Evolutionary conservation across 805 yeast genomes (phyloP).

Genomic region (Sugiyamaella lignohabitans): DNA sequence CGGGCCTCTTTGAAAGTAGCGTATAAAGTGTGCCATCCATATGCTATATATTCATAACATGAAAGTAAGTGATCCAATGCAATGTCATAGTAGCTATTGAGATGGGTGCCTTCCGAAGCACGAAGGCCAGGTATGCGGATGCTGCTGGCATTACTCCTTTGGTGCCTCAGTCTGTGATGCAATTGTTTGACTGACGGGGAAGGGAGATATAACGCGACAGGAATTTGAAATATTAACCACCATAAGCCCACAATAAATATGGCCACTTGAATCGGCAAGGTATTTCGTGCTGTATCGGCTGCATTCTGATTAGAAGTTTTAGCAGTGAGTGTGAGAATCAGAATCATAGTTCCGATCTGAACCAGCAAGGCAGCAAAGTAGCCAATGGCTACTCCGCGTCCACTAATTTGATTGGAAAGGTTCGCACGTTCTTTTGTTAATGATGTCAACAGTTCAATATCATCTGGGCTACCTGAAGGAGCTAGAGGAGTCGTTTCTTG

Average conservation of each 20-base stretch:
- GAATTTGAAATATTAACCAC: constrained; percentile 71
- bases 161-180: constrained; percentile 28
- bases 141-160: constrained; percentile 2
- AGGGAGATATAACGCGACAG: constrained; percentile 45
- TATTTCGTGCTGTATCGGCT: constrained; percentile 12
- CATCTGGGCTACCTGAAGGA: not conserved
- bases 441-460: not conserved
- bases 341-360: constrained; percentile 53
- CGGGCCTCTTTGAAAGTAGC: constrained; percentile 55
- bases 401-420: constrained; percentile 41
- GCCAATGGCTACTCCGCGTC: constrained; percentile 66
- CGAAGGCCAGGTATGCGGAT: constrained; percentile 4
- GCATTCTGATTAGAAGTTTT: not conserved
- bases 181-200: constrained; percentile 44
- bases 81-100: not conserved
- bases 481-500: not conserved
- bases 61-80: constrained; percentile 7
- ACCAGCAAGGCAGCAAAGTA: constrained; percentile 63
- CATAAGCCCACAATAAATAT: constrained; percentile 61
- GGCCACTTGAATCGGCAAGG: constrained; percentile 48
- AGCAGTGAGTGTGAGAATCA: constrained; percentile 32
- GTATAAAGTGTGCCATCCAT: constrained; percentile 58
- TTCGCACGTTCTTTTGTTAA: constrained; percentile 4
- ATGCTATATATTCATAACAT: constrained; percentile 36
- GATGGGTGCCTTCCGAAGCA: constrained; percentile 1